Conservation (phyloP, 257 asterid genomes). For the Parsonsia alboflavescens region DNA sequence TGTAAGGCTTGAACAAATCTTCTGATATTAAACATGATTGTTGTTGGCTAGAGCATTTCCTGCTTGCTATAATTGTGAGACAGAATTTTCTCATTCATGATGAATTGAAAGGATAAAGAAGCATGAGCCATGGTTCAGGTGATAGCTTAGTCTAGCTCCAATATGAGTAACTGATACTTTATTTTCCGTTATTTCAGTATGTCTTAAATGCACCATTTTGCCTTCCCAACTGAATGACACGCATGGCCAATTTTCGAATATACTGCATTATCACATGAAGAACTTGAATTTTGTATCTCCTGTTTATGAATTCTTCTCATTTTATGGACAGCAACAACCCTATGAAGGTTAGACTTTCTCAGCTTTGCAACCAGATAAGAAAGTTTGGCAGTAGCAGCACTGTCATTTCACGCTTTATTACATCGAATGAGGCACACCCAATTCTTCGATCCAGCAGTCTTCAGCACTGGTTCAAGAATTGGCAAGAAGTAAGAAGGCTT, state of each 20-base stretch:
- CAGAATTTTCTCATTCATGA: neutral
- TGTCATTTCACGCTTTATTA: slow-evolving; percentile 15
- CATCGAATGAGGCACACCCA: slow-evolving; percentile 25
- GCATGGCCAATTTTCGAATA: neutral
- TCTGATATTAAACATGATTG: neutral
- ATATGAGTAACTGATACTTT: neutral
- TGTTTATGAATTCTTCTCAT: slow-evolving; percentile 20
- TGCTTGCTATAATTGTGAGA: neutral
- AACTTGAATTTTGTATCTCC: slow-evolving; percentile 29
- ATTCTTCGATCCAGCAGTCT: slow-evolving; percentile 33
- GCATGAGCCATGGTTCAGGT: neutral
- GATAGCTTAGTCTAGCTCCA: neutral
- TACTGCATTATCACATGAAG: slow-evolving; percentile 1
- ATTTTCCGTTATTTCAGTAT: neutral
- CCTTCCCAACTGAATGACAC: neutral
- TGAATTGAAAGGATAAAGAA: neutral
- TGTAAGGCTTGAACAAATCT: neutral
- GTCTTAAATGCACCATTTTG: neutral
- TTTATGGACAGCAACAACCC: slow-evolving; percentile 21
- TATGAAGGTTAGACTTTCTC: slow-evolving; percentile 19
- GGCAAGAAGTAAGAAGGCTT: slow-evolving; percentile 72
- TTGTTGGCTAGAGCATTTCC: neutral
- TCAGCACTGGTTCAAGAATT: slow-evolving; percentile 81
- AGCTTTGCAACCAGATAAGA: slow-evolving; percentile 21
- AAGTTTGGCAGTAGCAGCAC: slow-evolving; percentile 20